Evolutionary conservation across 2,329 filamentous ascomycete genomes (phyloP).

Genomic region (Zymoseptoria crescenta): DNA sequence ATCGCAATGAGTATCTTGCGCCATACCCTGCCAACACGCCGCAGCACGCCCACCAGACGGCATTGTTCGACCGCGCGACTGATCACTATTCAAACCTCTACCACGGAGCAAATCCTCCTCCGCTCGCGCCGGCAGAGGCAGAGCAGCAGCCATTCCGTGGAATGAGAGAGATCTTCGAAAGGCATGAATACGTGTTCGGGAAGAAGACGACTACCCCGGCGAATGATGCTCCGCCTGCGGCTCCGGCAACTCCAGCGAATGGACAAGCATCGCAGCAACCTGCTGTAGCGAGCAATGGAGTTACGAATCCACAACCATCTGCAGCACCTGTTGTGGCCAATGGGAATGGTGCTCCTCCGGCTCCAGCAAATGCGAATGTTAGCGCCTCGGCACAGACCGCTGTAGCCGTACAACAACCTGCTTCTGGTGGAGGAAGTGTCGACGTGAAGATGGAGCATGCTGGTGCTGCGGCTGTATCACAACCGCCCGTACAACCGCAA

Average conservation of each 20-base stretch:
- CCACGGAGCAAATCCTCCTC: neutral
- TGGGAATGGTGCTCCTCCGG: neutral
- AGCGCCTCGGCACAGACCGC: neutral
- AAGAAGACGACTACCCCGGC: neutral
- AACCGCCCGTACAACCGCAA: neutral
- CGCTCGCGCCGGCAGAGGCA: neutral
- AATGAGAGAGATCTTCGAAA: neutral
- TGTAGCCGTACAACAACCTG: neutral
- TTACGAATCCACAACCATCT: neutral
- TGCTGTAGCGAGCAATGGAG: neutral
- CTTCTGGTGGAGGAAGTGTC: neutral
- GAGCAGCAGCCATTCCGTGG: neutral
- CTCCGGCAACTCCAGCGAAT: neutral
- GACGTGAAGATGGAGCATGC: neutral
- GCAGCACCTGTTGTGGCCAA: neutral
- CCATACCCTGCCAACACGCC: neutral
- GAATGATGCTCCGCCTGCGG: neutral
- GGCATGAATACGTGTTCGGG: neutral
- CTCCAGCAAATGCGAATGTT: neutral
- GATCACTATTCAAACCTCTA: neutral
- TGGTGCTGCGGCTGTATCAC: neutral
- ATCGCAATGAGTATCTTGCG: slow-evolving; percentile 13
- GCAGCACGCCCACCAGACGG: neutral
- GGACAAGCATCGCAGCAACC: neutral
- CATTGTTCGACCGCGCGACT: neutral